Conservation (phyloP, 177 flowering plant genomes). For the Vitis hybrid region DNA sequence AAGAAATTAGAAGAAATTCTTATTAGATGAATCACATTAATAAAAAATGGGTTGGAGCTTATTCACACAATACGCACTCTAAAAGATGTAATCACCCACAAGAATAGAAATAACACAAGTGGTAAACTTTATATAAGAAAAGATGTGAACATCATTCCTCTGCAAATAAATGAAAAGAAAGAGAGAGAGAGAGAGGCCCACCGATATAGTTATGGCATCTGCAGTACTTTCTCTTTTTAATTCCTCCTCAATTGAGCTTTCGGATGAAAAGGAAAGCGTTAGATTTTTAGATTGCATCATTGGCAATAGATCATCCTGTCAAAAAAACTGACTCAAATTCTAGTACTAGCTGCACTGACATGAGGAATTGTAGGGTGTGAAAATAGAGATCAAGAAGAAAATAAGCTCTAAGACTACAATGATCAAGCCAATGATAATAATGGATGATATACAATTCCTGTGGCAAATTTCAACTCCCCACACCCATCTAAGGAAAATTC, state of each 20-base stretch:
- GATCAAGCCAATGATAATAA: no score
- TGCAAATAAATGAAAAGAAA: neutral
- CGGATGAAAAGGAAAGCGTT: slow-evolving; percentile 91
- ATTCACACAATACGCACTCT: no score
- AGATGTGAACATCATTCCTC: neutral
- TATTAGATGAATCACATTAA: neutral
- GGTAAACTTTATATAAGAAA: neutral
- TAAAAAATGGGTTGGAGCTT: neutral
- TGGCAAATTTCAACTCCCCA: no score
- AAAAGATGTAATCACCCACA: no score
- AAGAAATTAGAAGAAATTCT: neutral
- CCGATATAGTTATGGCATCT: slow-evolving; percentile 91
- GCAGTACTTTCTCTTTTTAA: slow-evolving; percentile 97
- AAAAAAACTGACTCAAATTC: neutral
- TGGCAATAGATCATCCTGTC: slow-evolving; percentile 80
- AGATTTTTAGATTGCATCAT: slow-evolving; percentile 77
- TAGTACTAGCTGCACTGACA: neutral
- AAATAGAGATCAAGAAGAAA: no score
- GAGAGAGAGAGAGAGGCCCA: slow-evolving; percentile 23
- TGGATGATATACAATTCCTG: no score
- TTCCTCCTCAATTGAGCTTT: slow-evolving; percentile 94
- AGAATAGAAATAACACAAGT: no score
- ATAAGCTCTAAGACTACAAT: no score
- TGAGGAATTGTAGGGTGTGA: no score
- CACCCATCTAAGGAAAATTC: no score